Percentiles rank a stretch among this genome's conserved stretches.
Evolutionary conservation across 345 rosid species (phyloP).

Genomic region (Lepidium didymum): DNA sequence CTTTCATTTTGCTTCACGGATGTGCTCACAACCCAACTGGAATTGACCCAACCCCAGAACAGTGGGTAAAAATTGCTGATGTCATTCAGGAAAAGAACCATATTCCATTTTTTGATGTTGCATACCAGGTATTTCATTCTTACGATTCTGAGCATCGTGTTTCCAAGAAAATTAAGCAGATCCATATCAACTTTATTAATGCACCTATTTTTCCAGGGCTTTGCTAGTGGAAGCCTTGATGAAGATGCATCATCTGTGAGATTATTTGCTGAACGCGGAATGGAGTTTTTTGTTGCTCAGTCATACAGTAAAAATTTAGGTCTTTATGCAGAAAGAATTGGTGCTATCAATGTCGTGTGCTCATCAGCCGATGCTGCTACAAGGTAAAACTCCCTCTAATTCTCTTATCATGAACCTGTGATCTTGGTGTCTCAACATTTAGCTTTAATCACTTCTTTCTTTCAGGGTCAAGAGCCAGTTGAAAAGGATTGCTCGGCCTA

Average conservation of each 20-base stretch:
- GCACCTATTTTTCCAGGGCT: conserved; percentile 47
- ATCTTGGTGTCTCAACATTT: neutral
- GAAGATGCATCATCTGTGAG: conserved; percentile 89
- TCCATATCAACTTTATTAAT: neutral
- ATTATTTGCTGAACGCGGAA: conserved; percentile 70
- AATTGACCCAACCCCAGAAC: conserved; percentile 91
- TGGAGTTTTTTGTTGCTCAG: conserved; percentile 92
- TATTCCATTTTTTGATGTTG: conserved; percentile 92
- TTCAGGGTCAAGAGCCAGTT: conserved; percentile 96
- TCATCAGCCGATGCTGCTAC: conserved; percentile 78
- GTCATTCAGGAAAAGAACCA: conserved; percentile 91
- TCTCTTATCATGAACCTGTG: neutral
- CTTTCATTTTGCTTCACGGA: conserved; percentile 92
- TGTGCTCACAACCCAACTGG: conserved; percentile 99
- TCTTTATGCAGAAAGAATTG: conserved; percentile 85
- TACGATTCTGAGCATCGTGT: neutral
- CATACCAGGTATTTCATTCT: conserved; percentile 62
- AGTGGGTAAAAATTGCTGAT: conserved; percentile 88
- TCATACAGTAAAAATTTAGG: conserved; percentile 96
- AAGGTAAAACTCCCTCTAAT: conserved; percentile 35
- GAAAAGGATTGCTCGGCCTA: conserved; percentile 92
- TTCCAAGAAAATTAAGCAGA: neutral
- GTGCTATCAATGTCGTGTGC: conserved; percentile 87
- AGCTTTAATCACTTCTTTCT: conserved; percentile 23
- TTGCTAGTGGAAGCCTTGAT: conserved; percentile 98